Evolutionary conservation across 441 rosid genomes (phyloP).

Genomic region (Daphne laureola): DNA sequence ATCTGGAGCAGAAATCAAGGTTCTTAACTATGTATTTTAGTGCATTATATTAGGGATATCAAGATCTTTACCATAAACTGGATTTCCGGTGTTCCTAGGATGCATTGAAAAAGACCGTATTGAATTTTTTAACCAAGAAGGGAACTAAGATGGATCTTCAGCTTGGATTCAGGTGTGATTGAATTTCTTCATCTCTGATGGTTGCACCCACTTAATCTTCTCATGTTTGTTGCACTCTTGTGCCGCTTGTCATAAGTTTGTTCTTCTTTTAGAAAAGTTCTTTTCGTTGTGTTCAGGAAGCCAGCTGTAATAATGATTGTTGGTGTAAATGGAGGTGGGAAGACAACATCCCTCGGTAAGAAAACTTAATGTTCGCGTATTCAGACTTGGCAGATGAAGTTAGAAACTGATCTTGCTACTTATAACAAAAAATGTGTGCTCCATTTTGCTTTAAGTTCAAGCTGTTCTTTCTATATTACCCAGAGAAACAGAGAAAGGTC

Average conservation of each 20-base stretch:
- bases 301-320: conserved; percentile 87
- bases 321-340: conserved; percentile 95
- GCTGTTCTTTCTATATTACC: too few species aligned
- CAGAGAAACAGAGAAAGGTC: too few species aligned
- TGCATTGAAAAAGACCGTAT: conserved; percentile 69
- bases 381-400: not conserved
- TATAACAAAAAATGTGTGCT: not conserved
- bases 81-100: conserved; percentile 32
- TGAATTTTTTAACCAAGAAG: conserved; percentile 57
- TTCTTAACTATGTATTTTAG: conserved; percentile 2
- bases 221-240: not conserved
- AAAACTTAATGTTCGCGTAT: not conserved
- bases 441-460: too few species aligned
- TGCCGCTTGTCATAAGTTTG: not conserved
- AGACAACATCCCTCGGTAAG: conserved; percentile 96
- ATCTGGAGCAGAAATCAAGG: conserved; percentile 92
- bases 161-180: conserved; percentile 72
- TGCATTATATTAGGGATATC: not conserved
- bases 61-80: not conserved
- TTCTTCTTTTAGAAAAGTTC: not conserved
- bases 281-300: conserved; percentile 37
- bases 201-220: too few species aligned
- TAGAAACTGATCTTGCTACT: too few species aligned
- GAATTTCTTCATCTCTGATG: not conserved
- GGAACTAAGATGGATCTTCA: conserved; percentile 79